Conservation (phyloP, 192 early-diverging fungal genomes). For the Endogone sp. region DNA sequence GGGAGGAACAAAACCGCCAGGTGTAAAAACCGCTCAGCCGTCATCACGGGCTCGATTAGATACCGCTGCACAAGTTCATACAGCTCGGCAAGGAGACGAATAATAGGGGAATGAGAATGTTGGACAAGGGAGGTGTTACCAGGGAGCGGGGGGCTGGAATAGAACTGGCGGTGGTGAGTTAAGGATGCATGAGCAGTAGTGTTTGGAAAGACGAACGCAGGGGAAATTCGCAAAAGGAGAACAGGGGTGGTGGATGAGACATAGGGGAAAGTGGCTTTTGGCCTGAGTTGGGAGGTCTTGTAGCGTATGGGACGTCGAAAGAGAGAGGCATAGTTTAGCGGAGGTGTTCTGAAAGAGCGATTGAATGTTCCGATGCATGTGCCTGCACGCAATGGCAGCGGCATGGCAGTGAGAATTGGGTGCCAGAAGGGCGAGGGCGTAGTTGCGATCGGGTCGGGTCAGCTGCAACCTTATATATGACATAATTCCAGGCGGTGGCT, state of each 20-base stretch:
- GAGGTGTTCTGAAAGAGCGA: background rate
- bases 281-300: background rate
- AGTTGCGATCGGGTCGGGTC: background rate
- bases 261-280: background rate
- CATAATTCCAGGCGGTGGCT: background rate
- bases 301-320: background rate
- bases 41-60: slow-evolving; percentile 48
- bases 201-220: background rate
- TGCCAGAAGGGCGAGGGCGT: background rate
- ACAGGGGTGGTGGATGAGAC: background rate
- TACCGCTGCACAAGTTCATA: slow-evolving; percentile 38
- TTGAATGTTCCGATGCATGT: background rate
- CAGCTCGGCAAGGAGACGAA: slow-evolving; percentile 13
- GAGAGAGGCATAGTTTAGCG: background rate
- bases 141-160: background rate
- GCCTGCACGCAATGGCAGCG: background rate
- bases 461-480: background rate
- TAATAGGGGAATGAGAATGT: too few species aligned
- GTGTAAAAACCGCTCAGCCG: slow-evolving; percentile 52
- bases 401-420: background rate
- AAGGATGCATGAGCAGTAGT: background rate
- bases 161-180: background rate
- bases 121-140: background rate
- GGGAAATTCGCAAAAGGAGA: background rate
- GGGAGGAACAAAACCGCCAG: slow-evolving; percentile 71